Conservation (phyloP, 495 filamentous ascomycete genomes). For the Parmelia sp. region DNA sequence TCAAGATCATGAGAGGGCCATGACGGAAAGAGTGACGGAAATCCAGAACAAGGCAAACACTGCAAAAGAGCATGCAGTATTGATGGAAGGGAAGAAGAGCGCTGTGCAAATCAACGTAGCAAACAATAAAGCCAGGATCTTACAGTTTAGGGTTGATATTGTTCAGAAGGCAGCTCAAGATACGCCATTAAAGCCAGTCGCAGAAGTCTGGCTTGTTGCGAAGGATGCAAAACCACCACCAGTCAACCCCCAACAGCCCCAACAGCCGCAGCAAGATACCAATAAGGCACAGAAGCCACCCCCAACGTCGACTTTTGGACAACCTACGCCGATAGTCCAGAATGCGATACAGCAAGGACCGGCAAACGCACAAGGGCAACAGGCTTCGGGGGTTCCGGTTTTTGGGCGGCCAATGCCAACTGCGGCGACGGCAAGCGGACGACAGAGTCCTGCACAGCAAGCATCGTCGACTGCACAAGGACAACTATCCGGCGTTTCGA, state of each 20-base stretch:
- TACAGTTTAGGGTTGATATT: conserved; percentile 65
- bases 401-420: conserved; percentile 3
- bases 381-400: background rate
- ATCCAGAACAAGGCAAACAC: conserved; percentile 39
- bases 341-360: conserved; percentile 17
- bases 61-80: conserved; percentile 46
- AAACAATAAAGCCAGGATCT: conserved; percentile 58
- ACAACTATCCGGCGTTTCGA: conserved; percentile 18
- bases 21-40: conserved; percentile 55
- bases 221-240: conserved; percentile 61
- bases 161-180: conserved; percentile 73
- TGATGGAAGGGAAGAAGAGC: conserved; percentile 40
- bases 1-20: conserved; percentile 36
- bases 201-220: conserved; percentile 76
- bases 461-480: conserved; percentile 21
- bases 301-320: conserved; percentile 11
- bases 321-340: conserved; percentile 20
- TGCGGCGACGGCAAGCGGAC: background rate
- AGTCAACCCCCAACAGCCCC: conserved; percentile 33
- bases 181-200: conserved; percentile 74
- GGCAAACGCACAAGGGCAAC: conserved; percentile 9
- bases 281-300: conserved; percentile 9
- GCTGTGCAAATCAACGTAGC: conserved; percentile 69
- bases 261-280: conserved; percentile 20
- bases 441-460: conserved; percentile 19